These are phyloP conservation scores for Saccharomycopsis schoenii DNA, from an alignment of 805 yeast genomes.

Conservation along the genomic window DNA sequence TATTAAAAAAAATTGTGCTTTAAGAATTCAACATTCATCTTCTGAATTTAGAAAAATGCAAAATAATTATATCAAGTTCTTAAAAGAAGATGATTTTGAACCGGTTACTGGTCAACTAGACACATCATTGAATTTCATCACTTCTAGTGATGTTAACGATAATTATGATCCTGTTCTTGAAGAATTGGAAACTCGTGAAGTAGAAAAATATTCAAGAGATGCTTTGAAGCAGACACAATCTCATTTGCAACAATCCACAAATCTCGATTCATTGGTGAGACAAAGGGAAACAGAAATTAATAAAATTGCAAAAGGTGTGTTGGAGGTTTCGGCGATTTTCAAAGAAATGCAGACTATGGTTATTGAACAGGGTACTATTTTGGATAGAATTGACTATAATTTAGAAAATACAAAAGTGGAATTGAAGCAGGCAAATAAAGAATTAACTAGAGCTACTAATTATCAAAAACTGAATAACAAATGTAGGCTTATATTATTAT, in stretches of 20 bases:
- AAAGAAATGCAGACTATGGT: slow-evolving; percentile 86
- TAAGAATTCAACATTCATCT: slow-evolving; percentile 70
- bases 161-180: slow-evolving; percentile 23
- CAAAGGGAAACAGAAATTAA: slow-evolving; percentile 86
- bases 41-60: slow-evolving; percentile 78
- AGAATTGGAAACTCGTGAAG: slow-evolving; percentile 29
- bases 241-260: slow-evolving; percentile 23
- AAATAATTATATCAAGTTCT: slow-evolving; percentile 74
- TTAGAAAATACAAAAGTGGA: slow-evolving; percentile 70
- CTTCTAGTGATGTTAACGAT: slow-evolving; percentile 7
- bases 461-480: slow-evolving; percentile 87
- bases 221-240: slow-evolving; percentile 41
- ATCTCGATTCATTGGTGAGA: slow-evolving; percentile 23
- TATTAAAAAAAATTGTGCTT: slow-evolving; percentile 75
- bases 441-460: slow-evolving; percentile 61
- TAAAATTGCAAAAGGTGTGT: slow-evolving; percentile 84
- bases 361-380: slow-evolving; percentile 88
- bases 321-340: slow-evolving; percentile 88
- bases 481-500: slow-evolving; percentile 74
- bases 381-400: slow-evolving; percentile 92
- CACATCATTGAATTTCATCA: slow-evolving; percentile 24
- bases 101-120: slow-evolving; percentile 16
- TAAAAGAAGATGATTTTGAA: slow-evolving; percentile 71
- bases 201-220: slow-evolving; percentile 44
- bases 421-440: slow-evolving; percentile 66